A percentile compares a stretch with the other conserved stretches of the same genome.
Conservation (phyloP, 2,329 filamentous ascomycete genomes). For the Aspergillus sp. region DNA sequence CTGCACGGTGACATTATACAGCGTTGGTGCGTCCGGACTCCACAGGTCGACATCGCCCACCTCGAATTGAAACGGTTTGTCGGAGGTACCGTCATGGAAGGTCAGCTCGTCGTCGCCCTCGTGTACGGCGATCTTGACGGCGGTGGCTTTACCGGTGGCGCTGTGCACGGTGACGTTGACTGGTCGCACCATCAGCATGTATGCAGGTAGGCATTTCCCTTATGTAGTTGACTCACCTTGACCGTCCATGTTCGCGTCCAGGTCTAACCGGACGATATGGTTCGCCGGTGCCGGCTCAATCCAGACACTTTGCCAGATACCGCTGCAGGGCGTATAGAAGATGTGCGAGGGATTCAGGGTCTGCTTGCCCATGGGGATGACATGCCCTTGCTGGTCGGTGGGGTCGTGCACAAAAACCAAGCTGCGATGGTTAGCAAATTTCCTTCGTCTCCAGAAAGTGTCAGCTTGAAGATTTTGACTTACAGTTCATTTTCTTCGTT, state of each 20-base stretch:
- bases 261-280: slow-evolving; percentile 59
- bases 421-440: slow-evolving; percentile 33
- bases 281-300: slow-evolving; percentile 61
- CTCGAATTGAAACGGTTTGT: slow-evolving; percentile 54
- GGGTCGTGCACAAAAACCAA: slow-evolving; percentile 68
- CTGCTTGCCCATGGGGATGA: slow-evolving; percentile 68
- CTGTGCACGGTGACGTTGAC: slow-evolving; percentile 59
- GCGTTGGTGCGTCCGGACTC: slow-evolving; percentile 61
- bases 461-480: slow-evolving; percentile 21
- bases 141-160: slow-evolving; percentile 35
- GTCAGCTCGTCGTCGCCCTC: slow-evolving; percentile 44
- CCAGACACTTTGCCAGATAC: slow-evolving; percentile 75
- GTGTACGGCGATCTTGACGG: slow-evolving; percentile 41
- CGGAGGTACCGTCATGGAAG: slow-evolving; percentile 46
- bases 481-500: slow-evolving; percentile 57
- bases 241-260: slow-evolving; percentile 59
- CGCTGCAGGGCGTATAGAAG: slow-evolving; percentile 70
- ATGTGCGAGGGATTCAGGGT: slow-evolving; percentile 54
- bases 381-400: slow-evolving; percentile 55
- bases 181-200: slow-evolving; percentile 23
- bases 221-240: slow-evolving; percentile 38
- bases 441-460: accelerated
- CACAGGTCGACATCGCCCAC: slow-evolving; percentile 60
- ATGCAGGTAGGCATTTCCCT: too few species aligned
- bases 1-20: slow-evolving; percentile 64